Evolutionary conservation across 768 basidiomycete genomes (phyloP), one percentile per base, ranked within the genome.

Genomic region (Tulasnella sp.): DNA sequence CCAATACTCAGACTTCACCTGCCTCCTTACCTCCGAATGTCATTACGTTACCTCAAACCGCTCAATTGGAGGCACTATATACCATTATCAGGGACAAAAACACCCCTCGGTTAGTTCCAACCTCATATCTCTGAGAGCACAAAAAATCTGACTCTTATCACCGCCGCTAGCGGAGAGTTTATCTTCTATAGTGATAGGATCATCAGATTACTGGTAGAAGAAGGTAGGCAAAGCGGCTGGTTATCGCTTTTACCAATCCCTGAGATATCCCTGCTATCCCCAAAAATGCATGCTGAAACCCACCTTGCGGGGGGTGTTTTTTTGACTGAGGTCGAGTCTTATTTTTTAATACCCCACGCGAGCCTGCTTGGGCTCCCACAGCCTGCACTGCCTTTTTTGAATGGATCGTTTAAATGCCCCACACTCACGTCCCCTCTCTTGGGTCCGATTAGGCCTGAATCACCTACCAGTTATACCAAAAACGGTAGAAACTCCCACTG

Each of bases 181-280:
- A 75, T 99, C 55, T 99, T 98, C 68, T 92, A 92, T 65, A 84
- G 83, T 9, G 88, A 91, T 66, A 74, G 91, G 15, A 90, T 96
- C 65, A 96, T 96, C 57, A 60, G 72, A 3, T 52, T 73, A n/a
- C 57, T 73, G 19, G 71, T 73, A 25, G 70, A 72, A 60, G 70
- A 72, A 59, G 70, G 69, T 66, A 22, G 45, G 24, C 31, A 10
- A 8, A 29, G 45, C 24, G 45, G 33, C 25, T 15, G 45, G 12
- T 25, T 50, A 7, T 32, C 9, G 3, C 5, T 27, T 51, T 24
- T 22, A n/a, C 22, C 31, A 27, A 42, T 5, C 19, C 3, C 13
- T 39, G 2, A 27, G 37, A 2, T 3, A 1, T 24, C 19, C n/a
- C 48, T 45, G 27, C 20, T 25, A n/a, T n/a, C n/a, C n/a, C n/a